Evolutionary conservation across 2,329 filamentous ascomycete genomes (phyloP), one percentile per base, ranked within the genome.

Genomic region (Diaporthe caulivora): DNA sequence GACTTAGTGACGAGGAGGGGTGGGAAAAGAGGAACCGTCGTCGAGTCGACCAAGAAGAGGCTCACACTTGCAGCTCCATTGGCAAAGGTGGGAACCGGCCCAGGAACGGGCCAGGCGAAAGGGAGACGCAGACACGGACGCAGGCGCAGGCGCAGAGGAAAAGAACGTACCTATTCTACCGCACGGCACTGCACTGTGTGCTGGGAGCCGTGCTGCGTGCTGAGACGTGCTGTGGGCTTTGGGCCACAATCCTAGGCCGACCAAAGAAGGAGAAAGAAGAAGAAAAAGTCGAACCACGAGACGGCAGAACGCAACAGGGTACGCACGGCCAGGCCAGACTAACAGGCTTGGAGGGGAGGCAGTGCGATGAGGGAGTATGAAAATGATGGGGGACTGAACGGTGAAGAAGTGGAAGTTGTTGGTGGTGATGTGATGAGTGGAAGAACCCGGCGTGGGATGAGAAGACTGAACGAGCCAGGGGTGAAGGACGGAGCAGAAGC

Each of bases 41-140:
- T 26, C 24, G 29, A 40, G 34, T 51, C 40, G 64, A 49, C 55
- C 51, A 37, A 40, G 54, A 37, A 29, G 54, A 72, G 42, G 49
- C 40, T 34, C 60, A 37, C 62, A 71, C 54, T 57, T 67, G 71
- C 62, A 67, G 68, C 54, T 71, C 57, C 42, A 71, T 65, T 51
- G 42, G 44, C 40, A 42, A 10, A 37, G 47, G 55, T 70, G 68
- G 68, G 55, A 60, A 60, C 68, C 44, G 55, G 68, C 34, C 55
- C 60, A 40, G 68, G 68, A 71, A 71, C 53, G 44, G 53, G 68
- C 68, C 55, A 34, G 62, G 62, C 62, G 44, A 49, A 42, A 65
- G 67, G 49, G 67, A 42, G 51, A 29, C 49, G 31, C 21, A 15
- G 51, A n/a, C n/a, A n/a, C n/a, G n/a, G n/a, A n/a, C n/a, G n/a